Percentiles rank a stretch among this genome's conserved stretches.
phyloP scores from a whole-genome alignment of 768 basidiomycete genomes.

The Gelatoporia subvermispora region DNA sequence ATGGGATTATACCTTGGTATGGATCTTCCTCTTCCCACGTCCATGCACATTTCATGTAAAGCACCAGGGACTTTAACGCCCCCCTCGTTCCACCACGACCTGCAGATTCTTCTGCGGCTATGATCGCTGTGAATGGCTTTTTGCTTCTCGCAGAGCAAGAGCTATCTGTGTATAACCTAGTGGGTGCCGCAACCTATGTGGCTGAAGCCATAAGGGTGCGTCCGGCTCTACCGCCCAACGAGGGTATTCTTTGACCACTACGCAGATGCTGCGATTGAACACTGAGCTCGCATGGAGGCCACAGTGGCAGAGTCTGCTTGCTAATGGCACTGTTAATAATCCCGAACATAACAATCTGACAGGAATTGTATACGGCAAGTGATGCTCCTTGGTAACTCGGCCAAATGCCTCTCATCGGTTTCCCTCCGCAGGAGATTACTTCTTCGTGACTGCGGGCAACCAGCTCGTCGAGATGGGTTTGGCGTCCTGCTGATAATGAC shows the following conservation, averaged over 20 bases:
- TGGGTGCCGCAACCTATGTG: slow-evolving; percentile 35
- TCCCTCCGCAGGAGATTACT: slow-evolving; percentile 63
- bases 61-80: slow-evolving; percentile 66
- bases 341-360: slow-evolving; percentile 51
- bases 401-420: not conserved
- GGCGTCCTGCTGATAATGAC: slow-evolving; percentile 38
- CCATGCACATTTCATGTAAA: not conserved
- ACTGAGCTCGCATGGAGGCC: slow-evolving; percentile 53
- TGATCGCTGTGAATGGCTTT: slow-evolving; percentile 55
- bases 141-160: slow-evolving; percentile 47
- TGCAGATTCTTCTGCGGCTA: slow-evolving; percentile 69
- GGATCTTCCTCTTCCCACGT: slow-evolving; percentile 7
- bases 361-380: slow-evolving; percentile 53
- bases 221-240: not conserved
- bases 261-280: slow-evolving; percentile 43
- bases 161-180: slow-evolving; percentile 28
- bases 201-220: slow-evolving; percentile 46
- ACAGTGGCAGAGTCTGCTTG: slow-evolving; percentile 57
- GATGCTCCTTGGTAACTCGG: not conserved
- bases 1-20: slow-evolving; percentile 67
- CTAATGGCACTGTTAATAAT: slow-evolving; percentile 62
- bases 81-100: slow-evolving; percentile 52
- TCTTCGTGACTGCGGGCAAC: slow-evolving; percentile 53
- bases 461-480: slow-evolving; percentile 43
- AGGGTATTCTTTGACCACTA: not conserved